Base-by-base conservation (phyloP, 176 grass and related monocot genomes). In the Aegilops tauschii region DNA sequence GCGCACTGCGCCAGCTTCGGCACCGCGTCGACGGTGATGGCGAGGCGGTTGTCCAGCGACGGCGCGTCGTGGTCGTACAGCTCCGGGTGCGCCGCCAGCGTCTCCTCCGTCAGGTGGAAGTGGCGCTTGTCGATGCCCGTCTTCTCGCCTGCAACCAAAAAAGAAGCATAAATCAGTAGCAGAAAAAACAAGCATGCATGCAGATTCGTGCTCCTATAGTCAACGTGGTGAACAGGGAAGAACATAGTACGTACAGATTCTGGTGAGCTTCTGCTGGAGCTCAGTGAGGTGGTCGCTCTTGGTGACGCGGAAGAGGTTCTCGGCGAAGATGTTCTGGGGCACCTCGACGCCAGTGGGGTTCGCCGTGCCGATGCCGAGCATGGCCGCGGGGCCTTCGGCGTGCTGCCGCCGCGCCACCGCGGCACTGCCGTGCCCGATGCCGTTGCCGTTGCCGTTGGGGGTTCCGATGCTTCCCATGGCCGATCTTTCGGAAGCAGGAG, bases 1-100 rank as follows among this genome's bases (percentile, higher is more conserved):
- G 92, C 92, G n/a, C 82, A 76, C 37, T 77, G 75, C 0, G 86
- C 92, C 0, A 94, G 86, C 83, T 89, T 89, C 0, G 89, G 86
- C 14, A 94, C 89, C 11, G 82, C 88, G 52, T 78, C 28, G 12
- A 63, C 49, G 21, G 56, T 76, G 3, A 85, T 82, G 30, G 85
- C 82, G 36, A 84, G 49, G 63, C 88, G 71, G 2, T 74, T 78
- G 65, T 85, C 88, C 1, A 93, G 84, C 21, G 87, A 93, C n/a
- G 62, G 65, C 31, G 64, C 77, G 56, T 79, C 87, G 44, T 61
- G 59, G 8, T 79, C 85, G 12, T 35, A 14, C 5, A 90, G 21
- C 54, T 90, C 77, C 12, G 88, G 81, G 81, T 93, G 32, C 56
- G 84, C 71, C 13, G 0, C 39, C 4, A 90, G 69, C 2, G 84